Conservation (phyloP, 805 yeast species). For the Pichia thaimueangensis region DNA sequence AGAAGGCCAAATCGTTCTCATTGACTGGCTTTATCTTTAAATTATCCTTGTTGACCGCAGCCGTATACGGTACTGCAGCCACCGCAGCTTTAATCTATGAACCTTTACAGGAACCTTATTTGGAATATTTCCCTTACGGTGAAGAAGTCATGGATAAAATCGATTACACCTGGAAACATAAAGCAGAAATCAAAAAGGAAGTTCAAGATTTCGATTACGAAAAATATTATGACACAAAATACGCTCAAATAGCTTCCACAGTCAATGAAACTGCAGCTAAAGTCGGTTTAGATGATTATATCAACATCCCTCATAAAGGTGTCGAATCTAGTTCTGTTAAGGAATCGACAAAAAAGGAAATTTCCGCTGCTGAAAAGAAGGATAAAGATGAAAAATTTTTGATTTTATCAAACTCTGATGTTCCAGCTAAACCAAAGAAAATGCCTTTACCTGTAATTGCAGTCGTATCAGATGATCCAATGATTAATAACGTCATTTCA, state of each 20-base stretch:
- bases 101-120: slow-evolving; percentile 53
- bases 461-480: slow-evolving; percentile 26
- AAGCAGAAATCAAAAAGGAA: slow-evolving; percentile 19
- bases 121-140: slow-evolving; percentile 60
- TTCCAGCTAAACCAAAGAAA: slow-evolving; percentile 4
- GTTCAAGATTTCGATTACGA: slow-evolving; percentile 15
- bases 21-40: slow-evolving; percentile 23
- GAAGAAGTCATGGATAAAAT: slow-evolving; percentile 45
- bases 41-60: slow-evolving; percentile 21
- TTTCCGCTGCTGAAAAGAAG: not conserved
- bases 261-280: slow-evolving; percentile 20
- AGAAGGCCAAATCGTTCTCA: slow-evolving; percentile 18
- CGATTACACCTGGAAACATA: slow-evolving; percentile 33
- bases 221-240: slow-evolving; percentile 6
- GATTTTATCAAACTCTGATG: slow-evolving; percentile 6
- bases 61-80: slow-evolving; percentile 54
- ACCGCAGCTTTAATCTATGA: slow-evolving; percentile 50
- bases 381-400: slow-evolving; percentile 2
- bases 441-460: slow-evolving; percentile 25
- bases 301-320: slow-evolving; percentile 35
- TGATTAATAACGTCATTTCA: slow-evolving; percentile 30
- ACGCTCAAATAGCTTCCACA: slow-evolving; percentile 1
- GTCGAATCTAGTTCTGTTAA: slow-evolving; percentile 11
- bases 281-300: slow-evolving; percentile 34
- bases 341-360: not conserved